phyloP scores from a whole-genome alignment of 2,329 filamentous ascomycete species.

The Fusarium sp. region DNA sequence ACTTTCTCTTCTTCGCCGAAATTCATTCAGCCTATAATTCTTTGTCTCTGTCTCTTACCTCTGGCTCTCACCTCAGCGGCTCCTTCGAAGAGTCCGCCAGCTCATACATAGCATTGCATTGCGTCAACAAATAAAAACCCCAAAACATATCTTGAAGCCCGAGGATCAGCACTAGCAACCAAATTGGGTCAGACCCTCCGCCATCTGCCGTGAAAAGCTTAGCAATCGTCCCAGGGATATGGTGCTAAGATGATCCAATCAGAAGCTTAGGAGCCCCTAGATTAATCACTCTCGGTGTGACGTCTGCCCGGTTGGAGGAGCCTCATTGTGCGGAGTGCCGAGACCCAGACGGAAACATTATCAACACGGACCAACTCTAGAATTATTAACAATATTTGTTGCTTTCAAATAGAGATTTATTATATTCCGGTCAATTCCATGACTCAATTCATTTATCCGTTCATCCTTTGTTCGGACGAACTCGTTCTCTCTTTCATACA shows the following conservation, averaged over 20 bases:
- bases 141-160: neutral
- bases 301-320: constrained; percentile 25
- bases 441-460: constrained; percentile 4
- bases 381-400: neutral
- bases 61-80: constrained; percentile 23
- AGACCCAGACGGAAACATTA: neutral
- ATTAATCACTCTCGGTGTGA: constrained; percentile 41
- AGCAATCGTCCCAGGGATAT: constrained; percentile 34
- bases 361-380: neutral
- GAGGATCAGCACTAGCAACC: constrained; percentile 35
- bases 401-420: neutral
- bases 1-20: neutral
- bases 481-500: neutral
- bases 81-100: neutral
- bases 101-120: neutral
- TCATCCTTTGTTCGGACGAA: constrained; percentile 3
- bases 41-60: neutral
- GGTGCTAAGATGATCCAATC: constrained; percentile 26
- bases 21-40: neutral
- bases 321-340: neutral
- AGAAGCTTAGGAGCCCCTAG: constrained; percentile 5
- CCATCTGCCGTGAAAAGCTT: constrained; percentile 20
- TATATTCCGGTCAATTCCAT: neutral
- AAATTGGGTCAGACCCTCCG: neutral
- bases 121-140: neutral